Evolutionary conservation across 306 rosid species (phyloP).

Genomic region (Luffa aegyptiaca): DNA sequence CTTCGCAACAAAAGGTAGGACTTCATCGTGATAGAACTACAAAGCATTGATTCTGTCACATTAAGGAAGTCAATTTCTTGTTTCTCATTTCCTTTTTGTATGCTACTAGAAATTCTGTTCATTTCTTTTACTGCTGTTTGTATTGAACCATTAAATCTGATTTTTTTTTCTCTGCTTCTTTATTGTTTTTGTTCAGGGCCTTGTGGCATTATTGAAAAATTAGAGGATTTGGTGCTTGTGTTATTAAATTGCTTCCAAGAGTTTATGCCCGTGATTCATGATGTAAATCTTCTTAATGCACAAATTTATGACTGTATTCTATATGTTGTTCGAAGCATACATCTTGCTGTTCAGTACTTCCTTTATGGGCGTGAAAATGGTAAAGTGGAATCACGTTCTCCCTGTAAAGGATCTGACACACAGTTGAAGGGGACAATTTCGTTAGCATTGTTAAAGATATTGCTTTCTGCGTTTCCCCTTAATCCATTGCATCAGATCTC

Average conservation of each 20-base stretch:
- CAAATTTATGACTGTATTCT: slow-evolving; percentile 60
- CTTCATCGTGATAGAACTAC: background rate
- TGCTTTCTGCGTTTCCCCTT: slow-evolving; percentile 57
- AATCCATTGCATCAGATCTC: slow-evolving; percentile 28
- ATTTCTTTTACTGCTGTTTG: background rate
- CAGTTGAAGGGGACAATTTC: slow-evolving; percentile 37
- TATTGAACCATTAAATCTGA: background rate
- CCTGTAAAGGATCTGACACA: slow-evolving; percentile 25
- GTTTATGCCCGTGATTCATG: slow-evolving; percentile 34
- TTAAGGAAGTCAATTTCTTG: background rate
- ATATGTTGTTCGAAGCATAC: slow-evolving; percentile 53
- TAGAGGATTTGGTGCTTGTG: slow-evolving; percentile 54
- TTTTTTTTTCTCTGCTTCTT: background rate
- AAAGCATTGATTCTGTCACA: background rate
- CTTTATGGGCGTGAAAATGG: slow-evolving; percentile 27
- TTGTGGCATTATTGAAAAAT: slow-evolving; percentile 35
- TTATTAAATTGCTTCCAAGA: slow-evolving; percentile 66
- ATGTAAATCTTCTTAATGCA: slow-evolving; percentile 32
- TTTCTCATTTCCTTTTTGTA: background rate
- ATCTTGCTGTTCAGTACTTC: slow-evolving; percentile 45
- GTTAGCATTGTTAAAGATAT: slow-evolving; percentile 44
- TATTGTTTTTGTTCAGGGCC: slow-evolving; percentile 34
- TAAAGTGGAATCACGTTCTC: slow-evolving; percentile 26
- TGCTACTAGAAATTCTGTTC: background rate
- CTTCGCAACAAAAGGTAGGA: background rate